These are phyloP conservation scores for Nitzschia inconspicua DNA, from an alignment of 108 stramenopile genomes.

Conservation along the genomic window DNA sequence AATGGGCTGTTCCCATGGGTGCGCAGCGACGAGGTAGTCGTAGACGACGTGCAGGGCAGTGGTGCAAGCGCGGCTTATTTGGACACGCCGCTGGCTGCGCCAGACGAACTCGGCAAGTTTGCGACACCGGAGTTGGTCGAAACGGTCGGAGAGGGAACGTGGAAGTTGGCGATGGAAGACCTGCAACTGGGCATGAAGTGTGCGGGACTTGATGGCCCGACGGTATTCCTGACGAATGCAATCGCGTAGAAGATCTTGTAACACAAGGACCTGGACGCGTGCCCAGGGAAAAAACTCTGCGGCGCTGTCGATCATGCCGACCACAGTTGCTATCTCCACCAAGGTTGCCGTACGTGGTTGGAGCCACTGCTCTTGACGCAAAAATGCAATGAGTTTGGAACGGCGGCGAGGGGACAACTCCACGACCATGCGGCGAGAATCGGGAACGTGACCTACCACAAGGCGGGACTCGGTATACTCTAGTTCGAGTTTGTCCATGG, in stretches of 20 bases:
- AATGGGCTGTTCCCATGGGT: background rate
- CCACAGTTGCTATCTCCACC: background rate
- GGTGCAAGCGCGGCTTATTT: no score
- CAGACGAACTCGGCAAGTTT: no score
- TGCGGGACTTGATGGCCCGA: background rate
- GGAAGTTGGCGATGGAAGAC: background rate
- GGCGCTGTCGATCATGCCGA: background rate
- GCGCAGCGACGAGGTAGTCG: no score
- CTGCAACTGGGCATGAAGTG: background rate
- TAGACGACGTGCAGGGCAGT: no score
- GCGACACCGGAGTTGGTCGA: background rate
- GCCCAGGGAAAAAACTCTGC: background rate
- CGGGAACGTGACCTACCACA: background rate
- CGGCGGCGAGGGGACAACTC: background rate
- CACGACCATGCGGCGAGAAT: background rate
- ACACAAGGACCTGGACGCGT: constrained; percentile 37
- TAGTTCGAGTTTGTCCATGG: background rate
- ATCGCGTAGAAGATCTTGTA: background rate
- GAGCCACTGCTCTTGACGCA: background rate
- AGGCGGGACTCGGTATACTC: constrained; percentile 2
- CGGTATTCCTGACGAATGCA: background rate
- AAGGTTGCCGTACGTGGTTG: no score
- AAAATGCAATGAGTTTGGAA: constrained; percentile 1
- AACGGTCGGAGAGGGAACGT: background rate
- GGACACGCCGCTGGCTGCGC: background rate